These are phyloP conservation scores for Aurifilum marmelostoma DNA, from an alignment of 2,329 filamentous ascomycete species.

Conservation along the genomic window DNA sequence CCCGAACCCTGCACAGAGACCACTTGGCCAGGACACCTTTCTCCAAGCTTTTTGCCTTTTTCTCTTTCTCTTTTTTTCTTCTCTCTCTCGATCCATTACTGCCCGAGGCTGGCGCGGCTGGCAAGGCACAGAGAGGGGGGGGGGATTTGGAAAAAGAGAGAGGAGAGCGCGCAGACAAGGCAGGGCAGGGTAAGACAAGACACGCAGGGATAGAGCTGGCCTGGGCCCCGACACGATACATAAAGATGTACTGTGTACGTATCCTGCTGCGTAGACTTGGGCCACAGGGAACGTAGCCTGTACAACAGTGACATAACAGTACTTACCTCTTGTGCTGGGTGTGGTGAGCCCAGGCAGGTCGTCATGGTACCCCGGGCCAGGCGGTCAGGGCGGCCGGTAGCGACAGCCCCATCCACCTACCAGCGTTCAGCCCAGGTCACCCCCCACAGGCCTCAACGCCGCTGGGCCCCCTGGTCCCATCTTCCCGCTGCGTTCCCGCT, in stretches of 20 bases:
- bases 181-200: neutral
- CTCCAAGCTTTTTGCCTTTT: too few relatives aligned
- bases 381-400: constrained; percentile 4
- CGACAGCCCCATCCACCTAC: constrained; percentile 5
- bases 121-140: neutral
- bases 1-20: constrained; percentile 1
- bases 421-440: neutral
- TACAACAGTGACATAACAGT: neutral
- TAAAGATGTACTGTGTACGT: neutral
- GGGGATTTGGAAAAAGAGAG: too few relatives aligned
- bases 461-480: neutral
- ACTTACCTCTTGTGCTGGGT: neutral
- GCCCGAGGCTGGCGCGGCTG: neutral
- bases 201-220: neutral
- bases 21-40: neutral
- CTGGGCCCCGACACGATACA: neutral
- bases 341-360: neutral
- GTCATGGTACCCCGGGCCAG: constrained; percentile 4
- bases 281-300: neutral
- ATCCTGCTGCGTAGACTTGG: neutral
- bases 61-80: too few relatives aligned
- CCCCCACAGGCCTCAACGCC: neutral
- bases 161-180: neutral
- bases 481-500: constrained; percentile 5
- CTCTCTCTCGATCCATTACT: neutral